Evolutionary conservation across 495 filamentous ascomycete species (phyloP), one percentile per base, ranked within the genome.

Genomic region (Cercophora scortea): DNA sequence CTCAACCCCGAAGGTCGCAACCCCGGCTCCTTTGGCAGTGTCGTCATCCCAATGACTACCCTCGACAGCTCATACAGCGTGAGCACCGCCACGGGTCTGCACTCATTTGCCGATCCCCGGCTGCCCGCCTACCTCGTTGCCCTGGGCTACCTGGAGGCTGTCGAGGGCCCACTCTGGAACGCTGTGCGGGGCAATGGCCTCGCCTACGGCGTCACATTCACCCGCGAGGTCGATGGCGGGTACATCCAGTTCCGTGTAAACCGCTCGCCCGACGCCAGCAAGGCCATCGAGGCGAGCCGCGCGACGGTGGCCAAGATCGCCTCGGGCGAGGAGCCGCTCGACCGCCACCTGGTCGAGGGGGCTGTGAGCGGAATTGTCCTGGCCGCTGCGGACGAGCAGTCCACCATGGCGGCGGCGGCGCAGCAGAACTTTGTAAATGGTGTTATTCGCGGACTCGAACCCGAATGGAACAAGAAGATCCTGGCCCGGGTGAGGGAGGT

Each of bases 101-200:
- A 79, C 42, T 87, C 82, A 1, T 89, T 85, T 61, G 75, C 79
- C 41, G 83, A 95, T 59, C 88, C 89, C 1, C 75, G 77, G 19
- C 73, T 97, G 11, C 91, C 93, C 2, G 85, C 94, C 2, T 73
- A 93, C 45, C 77, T 95, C 56, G 89, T 97, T 9, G 92, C 90
- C 1, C 79, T 86, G 33, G 79, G 90, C 10, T 97, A 95, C 66
- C 85, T 99, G 54, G 91, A 96, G 57, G 83, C 89, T 0, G 86
- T 93, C 15, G 94, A 97, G 71, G 93, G 93, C 2, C 94, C 93
- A 6, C 79, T 98, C 18, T 97, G 92, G 90, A 83, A 83, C 53
- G 88, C 89, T 3, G 84, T 96, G 47, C 90, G 93, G 39, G 93
- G 93, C 41, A 90, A 84, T 44, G 94, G 93, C 32, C 78, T 97